Evolutionary conservation across 2,329 filamentous ascomycete genomes (phyloP).

Genomic region (Microcyclospora tardicrescens): DNA sequence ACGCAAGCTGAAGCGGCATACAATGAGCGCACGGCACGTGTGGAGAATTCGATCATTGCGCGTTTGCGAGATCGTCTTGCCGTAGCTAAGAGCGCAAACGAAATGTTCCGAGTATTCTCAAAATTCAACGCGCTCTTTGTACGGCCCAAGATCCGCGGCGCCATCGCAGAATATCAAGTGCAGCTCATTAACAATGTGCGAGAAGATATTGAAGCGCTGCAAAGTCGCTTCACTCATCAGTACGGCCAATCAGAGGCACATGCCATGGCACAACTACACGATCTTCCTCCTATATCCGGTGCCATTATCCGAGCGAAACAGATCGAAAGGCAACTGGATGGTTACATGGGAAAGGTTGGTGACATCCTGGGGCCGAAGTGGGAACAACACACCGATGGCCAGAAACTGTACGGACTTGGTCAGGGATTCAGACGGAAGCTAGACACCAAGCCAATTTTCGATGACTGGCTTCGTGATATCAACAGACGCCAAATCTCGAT

Average conservation of each 20-base stretch:
- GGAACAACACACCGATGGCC: slow-evolving; percentile 86
- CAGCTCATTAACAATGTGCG: slow-evolving; percentile 98
- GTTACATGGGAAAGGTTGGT: slow-evolving; percentile 98
- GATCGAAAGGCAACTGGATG: slow-evolving; percentile 88
- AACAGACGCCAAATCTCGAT: slow-evolving; percentile 81
- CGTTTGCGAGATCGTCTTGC: slow-evolving; percentile 81
- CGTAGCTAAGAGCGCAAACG: slow-evolving; percentile 91
- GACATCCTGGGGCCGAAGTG: slow-evolving; percentile 91
- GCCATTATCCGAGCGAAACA: slow-evolving; percentile 96
- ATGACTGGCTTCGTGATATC: slow-evolving; percentile 89
- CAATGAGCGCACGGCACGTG: slow-evolving; percentile 90
- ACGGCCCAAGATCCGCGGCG: slow-evolving; percentile 94
- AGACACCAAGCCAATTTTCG: slow-evolving; percentile 84
- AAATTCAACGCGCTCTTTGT: slow-evolving; percentile 99
- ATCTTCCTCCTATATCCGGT: slow-evolving; percentile 88
- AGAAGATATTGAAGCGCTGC: slow-evolving; percentile 80
- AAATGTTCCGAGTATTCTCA: slow-evolving; percentile 99
- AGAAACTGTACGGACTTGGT: slow-evolving; percentile 84
- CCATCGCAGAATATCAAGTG: slow-evolving; percentile 95
- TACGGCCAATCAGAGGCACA: slow-evolving; percentile 97
- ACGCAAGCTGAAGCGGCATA: slow-evolving; percentile 89
- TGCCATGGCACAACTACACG: slow-evolving; percentile 92
- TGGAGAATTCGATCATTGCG: slow-evolving; percentile 98
- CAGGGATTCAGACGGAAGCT: slow-evolving; percentile 92
- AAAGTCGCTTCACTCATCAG: slow-evolving; percentile 96